Evolutionary conservation across 495 filamentous ascomycete species (phyloP).

Genomic region (Penicillium subrubescens): DNA sequence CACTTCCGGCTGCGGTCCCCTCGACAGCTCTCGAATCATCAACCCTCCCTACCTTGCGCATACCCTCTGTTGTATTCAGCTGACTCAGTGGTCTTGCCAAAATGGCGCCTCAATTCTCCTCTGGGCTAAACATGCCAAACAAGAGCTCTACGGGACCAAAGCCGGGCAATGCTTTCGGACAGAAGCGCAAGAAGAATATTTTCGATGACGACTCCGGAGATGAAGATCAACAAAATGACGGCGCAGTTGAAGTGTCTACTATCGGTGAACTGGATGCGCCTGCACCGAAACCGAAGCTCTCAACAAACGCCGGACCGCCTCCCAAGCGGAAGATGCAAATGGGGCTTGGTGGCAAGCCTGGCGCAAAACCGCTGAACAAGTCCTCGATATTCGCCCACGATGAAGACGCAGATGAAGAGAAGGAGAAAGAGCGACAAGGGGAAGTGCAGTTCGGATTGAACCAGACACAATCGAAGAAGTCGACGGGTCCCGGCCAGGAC

Average conservation of each 20-base stretch:
- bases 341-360: slow-evolving; percentile 24
- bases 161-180: slow-evolving; percentile 31
- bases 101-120: slow-evolving; percentile 51
- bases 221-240: slow-evolving; percentile 34
- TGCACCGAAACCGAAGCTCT: slow-evolving; percentile 17
- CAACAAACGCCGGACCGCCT: slow-evolving; percentile 24
- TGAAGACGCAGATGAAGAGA: slow-evolving; percentile 38
- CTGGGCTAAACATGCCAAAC: slow-evolving; percentile 61
- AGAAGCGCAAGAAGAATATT: slow-evolving; percentile 54
- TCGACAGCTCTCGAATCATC: not conserved
- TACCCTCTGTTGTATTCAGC: not conserved
- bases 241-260: slow-evolving; percentile 41
- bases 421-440: slow-evolving; percentile 22
- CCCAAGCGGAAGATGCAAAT: slow-evolving; percentile 42
- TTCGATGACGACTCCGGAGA: slow-evolving; percentile 51
- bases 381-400: slow-evolving; percentile 46
- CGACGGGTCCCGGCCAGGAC: slow-evolving; percentile 19
- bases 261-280: slow-evolving; percentile 43
- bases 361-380: slow-evolving; percentile 41
- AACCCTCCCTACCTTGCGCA: not conserved
- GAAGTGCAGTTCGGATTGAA: slow-evolving; percentile 24
- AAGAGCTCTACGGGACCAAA: slow-evolving; percentile 35
- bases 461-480: slow-evolving; percentile 21
- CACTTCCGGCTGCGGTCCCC: slow-evolving; percentile 5
- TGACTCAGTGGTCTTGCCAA: not conserved